These are phyloP conservation scores for Coemansia sp. DNA, from an alignment of 192 early-diverging fungal species.

Conservation along the genomic window DNA sequence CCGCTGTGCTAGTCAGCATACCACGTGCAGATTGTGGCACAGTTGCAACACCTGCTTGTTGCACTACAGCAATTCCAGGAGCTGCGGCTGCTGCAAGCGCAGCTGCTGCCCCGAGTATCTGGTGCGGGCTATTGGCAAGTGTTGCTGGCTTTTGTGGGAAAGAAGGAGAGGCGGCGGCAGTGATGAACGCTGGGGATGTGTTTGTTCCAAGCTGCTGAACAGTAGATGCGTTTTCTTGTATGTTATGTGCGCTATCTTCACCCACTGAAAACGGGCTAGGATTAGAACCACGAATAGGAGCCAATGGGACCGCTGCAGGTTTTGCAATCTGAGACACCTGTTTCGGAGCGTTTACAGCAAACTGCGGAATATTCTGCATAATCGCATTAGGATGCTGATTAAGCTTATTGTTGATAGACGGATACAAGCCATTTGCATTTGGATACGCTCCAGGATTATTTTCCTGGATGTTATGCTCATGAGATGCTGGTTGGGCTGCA, in stretches of 20 bases:
- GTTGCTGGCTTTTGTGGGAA: slow-evolving; percentile 4
- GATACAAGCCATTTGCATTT: slow-evolving; percentile 20
- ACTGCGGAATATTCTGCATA: background rate
- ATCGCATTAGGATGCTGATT: background rate
- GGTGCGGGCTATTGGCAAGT: background rate
- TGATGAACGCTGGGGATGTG: background rate
- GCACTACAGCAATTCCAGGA: background rate
- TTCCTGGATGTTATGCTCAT: slow-evolving; percentile 30
- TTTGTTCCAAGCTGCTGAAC: background rate
- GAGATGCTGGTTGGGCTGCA: slow-evolving; percentile 24
- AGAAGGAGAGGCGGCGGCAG: background rate
- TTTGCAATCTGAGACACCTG: background rate
- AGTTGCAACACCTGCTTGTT: background rate
- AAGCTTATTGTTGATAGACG: background rate
- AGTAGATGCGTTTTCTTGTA: background rate
- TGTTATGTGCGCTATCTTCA: background rate
- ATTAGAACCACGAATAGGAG: background rate
- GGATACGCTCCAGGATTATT: slow-evolving; percentile 23
- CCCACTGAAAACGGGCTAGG: too few species aligned
- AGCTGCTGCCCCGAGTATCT: background rate
- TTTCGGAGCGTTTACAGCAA: background rate
- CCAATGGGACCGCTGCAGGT: background rate
- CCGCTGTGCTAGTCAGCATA: slow-evolving; percentile 27
- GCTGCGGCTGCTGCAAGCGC: background rate
- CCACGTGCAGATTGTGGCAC: background rate